Percentiles rank a stretch among this genome's conserved stretches.
phyloP scores from a whole-genome alignment of 495 filamentous ascomycete species.

The Usnea hakonensis region DNA sequence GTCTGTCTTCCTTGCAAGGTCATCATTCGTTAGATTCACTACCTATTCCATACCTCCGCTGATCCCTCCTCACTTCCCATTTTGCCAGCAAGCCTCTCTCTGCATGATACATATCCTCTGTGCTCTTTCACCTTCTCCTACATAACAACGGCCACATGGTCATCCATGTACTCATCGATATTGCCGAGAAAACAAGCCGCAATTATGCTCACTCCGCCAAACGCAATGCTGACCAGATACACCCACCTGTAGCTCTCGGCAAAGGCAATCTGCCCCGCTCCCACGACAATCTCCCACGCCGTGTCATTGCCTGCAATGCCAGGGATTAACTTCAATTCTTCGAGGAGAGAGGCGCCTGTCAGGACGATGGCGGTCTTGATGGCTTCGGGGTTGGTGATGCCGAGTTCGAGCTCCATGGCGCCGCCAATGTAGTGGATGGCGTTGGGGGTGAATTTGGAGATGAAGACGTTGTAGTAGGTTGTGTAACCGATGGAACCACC shows the following conservation, averaged over 20 bases:
- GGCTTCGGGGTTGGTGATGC: slow-evolving; percentile 41
- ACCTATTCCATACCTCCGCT: background rate
- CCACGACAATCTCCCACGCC: slow-evolving; percentile 50
- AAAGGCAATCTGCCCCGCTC: slow-evolving; percentile 55
- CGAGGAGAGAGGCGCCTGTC: slow-evolving; percentile 48
- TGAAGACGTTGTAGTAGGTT: slow-evolving; percentile 71
- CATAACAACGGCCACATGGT: slow-evolving; percentile 61
- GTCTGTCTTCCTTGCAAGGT: background rate
- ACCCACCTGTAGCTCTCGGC: slow-evolving; percentile 58
- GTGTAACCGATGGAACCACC: slow-evolving; percentile 65
- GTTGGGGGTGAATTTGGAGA: slow-evolving; percentile 52
- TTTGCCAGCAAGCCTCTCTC: background rate
- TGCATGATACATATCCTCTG: background rate
- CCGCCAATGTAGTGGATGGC: slow-evolving; percentile 46
- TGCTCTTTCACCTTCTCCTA: background rate
- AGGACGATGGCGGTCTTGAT: slow-evolving; percentile 48
- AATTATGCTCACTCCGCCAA: slow-evolving; percentile 55
- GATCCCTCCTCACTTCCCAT: background rate
- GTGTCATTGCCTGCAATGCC: slow-evolving; percentile 48
- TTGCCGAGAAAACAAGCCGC: slow-evolving; percentile 56
- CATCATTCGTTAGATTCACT: background rate
- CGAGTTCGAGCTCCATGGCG: slow-evolving; percentile 43
- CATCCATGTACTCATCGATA: slow-evolving; percentile 59
- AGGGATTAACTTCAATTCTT: slow-evolving; percentile 45
- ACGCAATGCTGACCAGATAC: slow-evolving; percentile 61